These are phyloP conservation scores for Volutella citrinella DNA, from an alignment of 2,329 filamentous ascomycete species.

Conservation along the genomic window DNA sequence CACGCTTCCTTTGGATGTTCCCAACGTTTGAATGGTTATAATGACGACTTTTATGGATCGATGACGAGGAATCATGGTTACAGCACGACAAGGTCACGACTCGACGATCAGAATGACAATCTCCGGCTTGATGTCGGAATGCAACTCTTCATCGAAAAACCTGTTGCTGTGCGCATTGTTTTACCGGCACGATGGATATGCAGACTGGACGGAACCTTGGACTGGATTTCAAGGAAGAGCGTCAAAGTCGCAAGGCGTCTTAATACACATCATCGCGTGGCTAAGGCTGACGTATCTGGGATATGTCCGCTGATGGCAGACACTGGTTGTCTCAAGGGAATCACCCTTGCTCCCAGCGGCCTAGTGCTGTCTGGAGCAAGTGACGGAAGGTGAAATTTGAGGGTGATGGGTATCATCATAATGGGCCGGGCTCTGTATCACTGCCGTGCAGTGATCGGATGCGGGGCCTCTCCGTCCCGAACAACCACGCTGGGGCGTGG, in stretches of 20 bases:
- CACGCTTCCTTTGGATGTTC: too few relatives aligned
- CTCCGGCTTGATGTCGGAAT: slow-evolving; percentile 32
- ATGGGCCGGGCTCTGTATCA: slow-evolving; percentile 27
- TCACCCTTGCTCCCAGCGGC: slow-evolving; percentile 18
- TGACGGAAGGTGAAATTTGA: slow-evolving; percentile 28
- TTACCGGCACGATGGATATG: slow-evolving; percentile 27
- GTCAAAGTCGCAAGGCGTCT: slow-evolving; percentile 26
- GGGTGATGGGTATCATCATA: slow-evolving; percentile 25
- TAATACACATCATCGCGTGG: slow-evolving; percentile 33
- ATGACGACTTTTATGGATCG: slow-evolving; percentile 42
- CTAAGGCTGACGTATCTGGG: slow-evolving; percentile 36
- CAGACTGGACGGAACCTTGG: slow-evolving; percentile 16
- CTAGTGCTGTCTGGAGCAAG: slow-evolving; percentile 7
- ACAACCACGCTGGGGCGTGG: too few relatives aligned
- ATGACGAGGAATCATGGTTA: too few relatives aligned
- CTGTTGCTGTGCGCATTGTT: slow-evolving; percentile 21
- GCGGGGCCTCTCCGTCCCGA: slow-evolving; percentile 20
- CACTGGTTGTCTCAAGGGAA: slow-evolving; percentile 46
- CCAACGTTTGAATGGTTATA: slow-evolving; percentile 39
- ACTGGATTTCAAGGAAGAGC: slow-evolving; percentile 27
- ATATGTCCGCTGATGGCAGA: slow-evolving; percentile 36
- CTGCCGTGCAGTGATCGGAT: slow-evolving; percentile 32
- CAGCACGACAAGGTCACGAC: slow-evolving; percentile 30
- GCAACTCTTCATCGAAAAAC: slow-evolving; percentile 27
- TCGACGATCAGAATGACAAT: slow-evolving; percentile 27